phyloP scores from a whole-genome alignment of 805 yeast species.

The Grigorovia humatica region DNA sequence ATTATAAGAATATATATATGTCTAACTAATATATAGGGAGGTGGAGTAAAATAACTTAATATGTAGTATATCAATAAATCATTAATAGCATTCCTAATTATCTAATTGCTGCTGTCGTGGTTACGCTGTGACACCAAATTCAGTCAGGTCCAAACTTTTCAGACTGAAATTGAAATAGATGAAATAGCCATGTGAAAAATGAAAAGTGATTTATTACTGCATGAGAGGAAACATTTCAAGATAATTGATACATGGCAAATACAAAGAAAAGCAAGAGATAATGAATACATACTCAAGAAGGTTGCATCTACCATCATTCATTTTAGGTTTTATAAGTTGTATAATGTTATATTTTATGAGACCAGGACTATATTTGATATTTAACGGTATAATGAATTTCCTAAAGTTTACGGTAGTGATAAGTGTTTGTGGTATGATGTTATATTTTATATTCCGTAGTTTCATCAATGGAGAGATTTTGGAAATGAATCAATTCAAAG shows the following conservation, averaged over 20 bases:
- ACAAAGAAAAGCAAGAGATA: too few species aligned
- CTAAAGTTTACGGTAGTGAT: conserved; percentile 1
- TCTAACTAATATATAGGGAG: not conserved
- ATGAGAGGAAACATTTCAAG: not conserved
- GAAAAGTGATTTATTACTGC: not conserved
- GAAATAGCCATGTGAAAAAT: not conserved
- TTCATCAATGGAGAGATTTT: not conserved
- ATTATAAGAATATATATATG: not conserved
- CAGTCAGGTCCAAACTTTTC: too few species aligned
- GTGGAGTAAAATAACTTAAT: not conserved
- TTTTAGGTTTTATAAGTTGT: conserved; percentile 4
- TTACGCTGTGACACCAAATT: too few species aligned
- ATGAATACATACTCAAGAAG: not conserved
- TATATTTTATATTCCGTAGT: not conserved
- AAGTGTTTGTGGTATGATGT: not conserved
- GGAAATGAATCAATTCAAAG: not conserved
- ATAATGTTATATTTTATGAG: conserved; percentile 1
- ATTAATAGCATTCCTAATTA: too few species aligned
- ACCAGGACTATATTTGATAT: conserved; percentile 2
- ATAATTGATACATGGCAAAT: too few species aligned
- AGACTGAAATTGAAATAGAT: too few species aligned
- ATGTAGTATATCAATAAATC: not conserved
- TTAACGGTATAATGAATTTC: conserved; percentile 20
- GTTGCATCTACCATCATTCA: conserved; percentile 5
- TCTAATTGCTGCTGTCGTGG: too few species aligned